Conservation (phyloP, 805 yeast species). For the Scheffersomyces stipitis region DNA sequence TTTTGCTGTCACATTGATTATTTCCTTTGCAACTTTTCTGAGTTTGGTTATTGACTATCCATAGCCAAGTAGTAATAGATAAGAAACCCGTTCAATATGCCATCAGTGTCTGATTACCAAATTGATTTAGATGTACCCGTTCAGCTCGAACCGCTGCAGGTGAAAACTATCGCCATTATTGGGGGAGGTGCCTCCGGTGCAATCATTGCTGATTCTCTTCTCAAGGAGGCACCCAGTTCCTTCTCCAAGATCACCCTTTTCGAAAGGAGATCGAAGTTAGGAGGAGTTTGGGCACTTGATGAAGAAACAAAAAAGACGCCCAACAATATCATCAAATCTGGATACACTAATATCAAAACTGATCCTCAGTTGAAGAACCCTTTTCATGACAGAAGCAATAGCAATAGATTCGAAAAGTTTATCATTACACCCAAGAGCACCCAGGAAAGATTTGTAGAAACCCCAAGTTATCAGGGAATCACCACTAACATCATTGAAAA, state of each 20-base stretch:
- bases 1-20: too few relatives aligned
- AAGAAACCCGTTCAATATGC: conserved; percentile 1
- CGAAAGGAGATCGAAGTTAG: conserved; percentile 39
- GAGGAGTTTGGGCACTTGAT: conserved; percentile 47
- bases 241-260: conserved; percentile 36
- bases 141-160: conserved; percentile 7
- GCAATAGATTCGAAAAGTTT: conserved; percentile 2
- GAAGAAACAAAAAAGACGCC: conserved; percentile 18
- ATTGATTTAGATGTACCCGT: conserved; percentile 2
- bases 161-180: conserved; percentile 39
- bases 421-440: conserved; percentile 8
- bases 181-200: conserved; percentile 57
- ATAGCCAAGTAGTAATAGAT: too few relatives aligned
- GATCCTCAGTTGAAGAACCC: conserved; percentile 33
- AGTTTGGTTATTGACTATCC: too few relatives aligned
- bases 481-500: conserved; percentile 44
- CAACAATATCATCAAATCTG: conserved; percentile 19
- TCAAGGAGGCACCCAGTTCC: conserved; percentile 24
- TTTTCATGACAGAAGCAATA: conserved; percentile 11
- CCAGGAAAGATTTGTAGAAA: conserved; percentile 30
- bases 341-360: conserved; percentile 15
- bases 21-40: too few relatives aligned
- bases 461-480: conserved; percentile 26
- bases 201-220: conserved; percentile 37
- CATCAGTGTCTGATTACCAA: background rate